Evolutionary conservation across 164 flowering plant genomes (phyloP).

Genomic region (Dillenia suffruticosa): DNA sequence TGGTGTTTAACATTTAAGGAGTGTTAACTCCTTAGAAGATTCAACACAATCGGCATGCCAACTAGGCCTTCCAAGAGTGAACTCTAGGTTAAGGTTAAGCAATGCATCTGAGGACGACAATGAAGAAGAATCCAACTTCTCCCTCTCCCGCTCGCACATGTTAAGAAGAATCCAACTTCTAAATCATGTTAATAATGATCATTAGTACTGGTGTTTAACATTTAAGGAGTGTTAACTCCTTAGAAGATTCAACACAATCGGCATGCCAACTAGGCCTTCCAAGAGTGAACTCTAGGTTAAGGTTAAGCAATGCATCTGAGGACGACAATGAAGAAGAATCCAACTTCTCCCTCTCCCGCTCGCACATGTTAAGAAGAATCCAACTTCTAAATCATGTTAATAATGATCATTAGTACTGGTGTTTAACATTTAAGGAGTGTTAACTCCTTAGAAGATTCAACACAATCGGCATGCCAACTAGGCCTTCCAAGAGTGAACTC

Average conservation of each 20-base stretch:
- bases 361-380: no score
- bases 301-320: constrained; percentile 38
- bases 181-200: neutral
- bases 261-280: constrained; percentile 71
- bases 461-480: constrained; percentile 48
- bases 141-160: no score
- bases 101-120: no score
- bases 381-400: neutral
- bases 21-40: no score
- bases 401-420: neutral
- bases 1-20: no score
- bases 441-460: constrained; percentile 36
- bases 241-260: constrained; percentile 36
- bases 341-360: constrained; percentile 15
- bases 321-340: constrained; percentile 30
- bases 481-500: constrained; percentile 84
- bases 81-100: no score
- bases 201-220: constrained; percentile 23
- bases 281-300: constrained; percentile 72
- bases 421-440: constrained; percentile 55
- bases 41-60: no score
- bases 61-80: constrained; percentile 73
- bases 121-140: no score
- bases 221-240: constrained; percentile 48
- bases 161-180: no score